Conservation (phyloP, 2,329 filamentous ascomycete species). For the Talaromyces sp. region DNA sequence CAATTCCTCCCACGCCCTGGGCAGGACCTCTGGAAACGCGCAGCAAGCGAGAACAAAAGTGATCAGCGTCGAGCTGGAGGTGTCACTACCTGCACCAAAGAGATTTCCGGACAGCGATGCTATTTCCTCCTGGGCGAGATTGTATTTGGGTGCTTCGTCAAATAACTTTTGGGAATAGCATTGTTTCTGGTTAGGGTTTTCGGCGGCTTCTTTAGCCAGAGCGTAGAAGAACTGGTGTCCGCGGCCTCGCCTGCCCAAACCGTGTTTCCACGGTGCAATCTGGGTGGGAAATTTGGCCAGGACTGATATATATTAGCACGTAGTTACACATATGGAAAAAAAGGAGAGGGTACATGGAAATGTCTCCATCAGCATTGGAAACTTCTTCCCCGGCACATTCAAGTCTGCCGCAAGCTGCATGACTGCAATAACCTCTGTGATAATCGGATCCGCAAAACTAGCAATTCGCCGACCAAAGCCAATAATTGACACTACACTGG, state of each 20-base stretch:
- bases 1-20: constrained; percentile 35
- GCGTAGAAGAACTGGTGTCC: constrained; percentile 51
- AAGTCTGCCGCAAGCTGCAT: constrained; percentile 58
- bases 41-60: constrained; percentile 18
- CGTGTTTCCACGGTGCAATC: constrained; percentile 50
- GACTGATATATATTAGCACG: constrained; percentile 14
- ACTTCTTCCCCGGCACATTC: constrained; percentile 52
- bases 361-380: constrained; percentile 56
- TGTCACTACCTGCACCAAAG: constrained; percentile 27
- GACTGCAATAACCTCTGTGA: constrained; percentile 53
- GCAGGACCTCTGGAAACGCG: constrained; percentile 28
- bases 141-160: constrained; percentile 44
- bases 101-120: constrained; percentile 44
- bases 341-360: constrained; percentile 34
- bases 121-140: constrained; percentile 43
- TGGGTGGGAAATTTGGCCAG: constrained; percentile 46
- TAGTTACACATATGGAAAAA: too few relatives aligned
- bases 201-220: constrained; percentile 47
- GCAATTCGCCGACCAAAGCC: constrained; percentile 48
- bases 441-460: constrained; percentile 23
- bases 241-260: constrained; percentile 42
- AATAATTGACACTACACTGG: constrained; percentile 48
- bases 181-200: constrained; percentile 33
- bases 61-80: constrained; percentile 24
- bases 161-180: constrained; percentile 48